Percentiles rank a stretch among this genome's conserved stretches.
phyloP scores from a whole-genome alignment of 2,329 filamentous ascomycete genomes.

The Apiospora aurea region DNA sequence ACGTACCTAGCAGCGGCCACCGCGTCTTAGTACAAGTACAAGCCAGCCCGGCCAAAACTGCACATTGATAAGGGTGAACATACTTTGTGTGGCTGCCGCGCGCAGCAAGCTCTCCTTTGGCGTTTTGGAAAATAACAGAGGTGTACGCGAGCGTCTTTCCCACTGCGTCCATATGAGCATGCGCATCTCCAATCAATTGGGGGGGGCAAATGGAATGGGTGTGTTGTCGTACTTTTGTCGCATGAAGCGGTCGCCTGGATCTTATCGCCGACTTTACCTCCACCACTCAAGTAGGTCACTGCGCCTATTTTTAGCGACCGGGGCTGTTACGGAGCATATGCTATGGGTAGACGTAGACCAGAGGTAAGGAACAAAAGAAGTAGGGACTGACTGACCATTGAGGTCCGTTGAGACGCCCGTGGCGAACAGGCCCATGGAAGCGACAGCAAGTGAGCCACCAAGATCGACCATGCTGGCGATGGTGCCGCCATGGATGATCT shows the following conservation, averaged over 20 bases:
- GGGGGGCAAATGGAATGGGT: no score
- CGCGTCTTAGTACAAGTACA: conserved; percentile 31
- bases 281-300: conserved; percentile 70
- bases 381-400: conserved; percentile 54
- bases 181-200: background rate
- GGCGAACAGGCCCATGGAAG: conserved; percentile 67
- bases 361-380: background rate
- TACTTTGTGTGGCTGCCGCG: conserved; percentile 73
- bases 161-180: conserved; percentile 48
- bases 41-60: background rate
- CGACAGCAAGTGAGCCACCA: conserved; percentile 70
- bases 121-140: conserved; percentile 64
- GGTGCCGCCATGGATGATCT: conserved; percentile 79
- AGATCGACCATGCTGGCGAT: conserved; percentile 78
- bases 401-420: conserved; percentile 72
- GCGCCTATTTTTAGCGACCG: conserved; percentile 19
- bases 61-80: conserved; percentile 33
- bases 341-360: background rate
- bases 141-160: conserved; percentile 71
- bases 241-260: conserved; percentile 64
- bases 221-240: conserved; percentile 63
- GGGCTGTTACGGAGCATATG: conserved; percentile 17
- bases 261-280: conserved; percentile 63
- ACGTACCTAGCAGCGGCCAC: conserved; percentile 47
- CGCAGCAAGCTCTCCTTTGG: conserved; percentile 65